phyloP scores from a whole-genome alignment of 1,284 basidiomycete species.

The Earliella scabrosa region DNA sequence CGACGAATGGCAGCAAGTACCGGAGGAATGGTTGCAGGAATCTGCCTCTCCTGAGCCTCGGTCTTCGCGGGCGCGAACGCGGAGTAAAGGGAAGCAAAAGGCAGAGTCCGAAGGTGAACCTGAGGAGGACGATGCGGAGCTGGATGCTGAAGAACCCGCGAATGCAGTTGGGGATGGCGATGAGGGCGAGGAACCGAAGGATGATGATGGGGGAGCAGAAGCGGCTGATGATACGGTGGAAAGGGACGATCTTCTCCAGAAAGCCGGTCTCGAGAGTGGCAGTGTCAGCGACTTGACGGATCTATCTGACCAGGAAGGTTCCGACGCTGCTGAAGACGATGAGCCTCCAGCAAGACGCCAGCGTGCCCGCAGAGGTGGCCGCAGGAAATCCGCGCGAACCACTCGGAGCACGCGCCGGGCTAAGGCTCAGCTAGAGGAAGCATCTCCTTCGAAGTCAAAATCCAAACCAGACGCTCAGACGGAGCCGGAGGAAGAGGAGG shows the following conservation, averaged over 20 bases:
- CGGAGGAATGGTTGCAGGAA: slow-evolving; percentile 71
- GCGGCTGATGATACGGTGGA: slow-evolving; percentile 12
- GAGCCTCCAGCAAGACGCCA: slow-evolving; percentile 1
- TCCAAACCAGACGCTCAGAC: not conserved
- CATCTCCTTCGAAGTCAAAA: not conserved
- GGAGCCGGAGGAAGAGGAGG: slow-evolving; percentile 11
- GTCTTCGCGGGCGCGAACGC: slow-evolving; percentile 15
- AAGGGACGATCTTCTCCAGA: slow-evolving; percentile 28
- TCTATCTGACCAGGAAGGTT: slow-evolving; percentile 44
- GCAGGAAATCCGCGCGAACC: not conserved
- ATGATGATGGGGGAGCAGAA: slow-evolving; percentile 19
- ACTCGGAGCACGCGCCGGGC: not conserved
- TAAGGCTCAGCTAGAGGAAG: not conserved
- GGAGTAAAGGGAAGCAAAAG: slow-evolving; percentile 20
- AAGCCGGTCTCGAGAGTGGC: slow-evolving; percentile 61
- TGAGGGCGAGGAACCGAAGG: not conserved
- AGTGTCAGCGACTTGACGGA: slow-evolving; percentile 74
- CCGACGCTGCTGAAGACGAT: slow-evolving; percentile 11
- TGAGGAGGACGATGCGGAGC: slow-evolving; percentile 6
- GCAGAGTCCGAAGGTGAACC: slow-evolving; percentile 5
- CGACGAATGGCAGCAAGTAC: slow-evolving; percentile 79
- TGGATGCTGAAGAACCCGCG: slow-evolving; percentile 20
- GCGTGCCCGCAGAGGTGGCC: not conserved
- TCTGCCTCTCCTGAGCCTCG: slow-evolving; percentile 10
- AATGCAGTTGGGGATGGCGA: not conserved